phyloP scores from a whole-genome alignment of 768 basidiomycete genomes.

The Naganishia antarctica region DNA sequence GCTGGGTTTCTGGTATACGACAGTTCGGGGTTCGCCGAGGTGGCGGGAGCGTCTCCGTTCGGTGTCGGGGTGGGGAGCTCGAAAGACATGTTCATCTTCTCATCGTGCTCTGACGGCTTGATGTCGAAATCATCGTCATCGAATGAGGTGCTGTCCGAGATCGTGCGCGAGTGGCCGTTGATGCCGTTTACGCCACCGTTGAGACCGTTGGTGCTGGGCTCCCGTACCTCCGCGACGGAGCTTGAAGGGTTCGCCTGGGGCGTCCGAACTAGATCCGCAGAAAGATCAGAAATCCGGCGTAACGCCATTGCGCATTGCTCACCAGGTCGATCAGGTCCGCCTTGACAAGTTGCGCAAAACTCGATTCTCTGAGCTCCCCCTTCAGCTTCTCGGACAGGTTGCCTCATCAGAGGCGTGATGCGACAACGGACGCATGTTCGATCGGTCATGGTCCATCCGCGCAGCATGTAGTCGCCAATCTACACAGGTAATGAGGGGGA shows the following conservation, averaged over 20 bases:
- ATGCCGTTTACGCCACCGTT: slow-evolving; percentile 17
- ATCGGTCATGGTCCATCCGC: slow-evolving; percentile 48
- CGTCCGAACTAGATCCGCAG: background rate
- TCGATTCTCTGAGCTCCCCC: slow-evolving; percentile 35
- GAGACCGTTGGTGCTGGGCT: background rate
- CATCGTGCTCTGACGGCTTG: background rate
- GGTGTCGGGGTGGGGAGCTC: slow-evolving; percentile 7
- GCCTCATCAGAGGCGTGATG: slow-evolving; percentile 45
- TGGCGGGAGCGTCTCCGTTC: background rate
- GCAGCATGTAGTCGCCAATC: slow-evolving; percentile 50
- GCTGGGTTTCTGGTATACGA: background rate
- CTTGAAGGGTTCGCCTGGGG: background rate
- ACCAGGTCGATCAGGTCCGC: slow-evolving; percentile 30
- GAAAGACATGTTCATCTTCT: slow-evolving; percentile 3
- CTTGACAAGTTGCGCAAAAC: slow-evolving; percentile 48
- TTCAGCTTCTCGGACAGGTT: slow-evolving; percentile 37
- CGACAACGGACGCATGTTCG: slow-evolving; percentile 41
- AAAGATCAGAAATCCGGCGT: background rate
- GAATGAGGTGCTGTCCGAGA: slow-evolving; percentile 6
- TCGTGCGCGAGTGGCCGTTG: slow-evolving; percentile 12
- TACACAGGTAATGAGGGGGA: slow-evolving; percentile 3
- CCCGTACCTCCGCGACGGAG: background rate
- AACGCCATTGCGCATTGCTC: background rate
- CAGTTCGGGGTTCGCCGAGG: background rate
- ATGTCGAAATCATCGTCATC: slow-evolving; percentile 11